Conservation (phyloP, 805 yeast species). For the Kuraishia ogatae region DNA sequence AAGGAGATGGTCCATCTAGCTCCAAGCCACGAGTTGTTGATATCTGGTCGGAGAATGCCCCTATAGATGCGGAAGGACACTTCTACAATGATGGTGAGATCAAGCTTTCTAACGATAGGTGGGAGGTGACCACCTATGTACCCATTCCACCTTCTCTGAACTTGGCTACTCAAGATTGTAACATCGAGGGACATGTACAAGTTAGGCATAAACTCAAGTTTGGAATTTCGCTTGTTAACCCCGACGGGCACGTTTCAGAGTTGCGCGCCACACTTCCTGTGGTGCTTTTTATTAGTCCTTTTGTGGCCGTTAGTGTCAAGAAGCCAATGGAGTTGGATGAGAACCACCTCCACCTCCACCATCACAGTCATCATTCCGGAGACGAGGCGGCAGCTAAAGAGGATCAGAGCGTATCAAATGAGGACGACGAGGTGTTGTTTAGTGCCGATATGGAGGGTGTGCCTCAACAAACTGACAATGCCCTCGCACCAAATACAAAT, state of each 20-base stretch:
- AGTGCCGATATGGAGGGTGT: constrained; percentile 24
- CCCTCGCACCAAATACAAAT: constrained; percentile 23
- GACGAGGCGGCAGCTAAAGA: neutral
- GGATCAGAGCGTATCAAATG: constrained; percentile 3
- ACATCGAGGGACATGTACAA: constrained; percentile 56
- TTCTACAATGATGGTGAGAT: constrained; percentile 23
- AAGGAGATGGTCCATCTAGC: constrained; percentile 24
- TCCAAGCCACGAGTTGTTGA: constrained; percentile 13
- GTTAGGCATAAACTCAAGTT: constrained; percentile 87
- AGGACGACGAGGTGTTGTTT: constrained; percentile 30
- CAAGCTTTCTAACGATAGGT: constrained; percentile 41
- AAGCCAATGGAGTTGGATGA: neutral
- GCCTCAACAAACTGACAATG: constrained; percentile 8
- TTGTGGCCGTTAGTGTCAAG: constrained; percentile 59
- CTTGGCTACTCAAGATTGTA: constrained; percentile 82
- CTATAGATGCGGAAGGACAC: constrained; percentile 25
- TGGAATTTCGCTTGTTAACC: constrained; percentile 67
- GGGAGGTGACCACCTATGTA: constrained; percentile 63
- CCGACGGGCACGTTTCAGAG: constrained; percentile 91
- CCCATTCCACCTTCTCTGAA: constrained; percentile 66
- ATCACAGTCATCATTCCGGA: neutral
- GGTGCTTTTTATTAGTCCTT: constrained; percentile 46
- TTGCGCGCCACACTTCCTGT: constrained; percentile 86
- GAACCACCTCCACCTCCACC: neutral
- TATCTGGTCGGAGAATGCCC: constrained; percentile 24